These are phyloP conservation scores for Tephrocybe sp. DNA, from an alignment of 768 basidiomycete species.

Conservation along the genomic window DNA sequence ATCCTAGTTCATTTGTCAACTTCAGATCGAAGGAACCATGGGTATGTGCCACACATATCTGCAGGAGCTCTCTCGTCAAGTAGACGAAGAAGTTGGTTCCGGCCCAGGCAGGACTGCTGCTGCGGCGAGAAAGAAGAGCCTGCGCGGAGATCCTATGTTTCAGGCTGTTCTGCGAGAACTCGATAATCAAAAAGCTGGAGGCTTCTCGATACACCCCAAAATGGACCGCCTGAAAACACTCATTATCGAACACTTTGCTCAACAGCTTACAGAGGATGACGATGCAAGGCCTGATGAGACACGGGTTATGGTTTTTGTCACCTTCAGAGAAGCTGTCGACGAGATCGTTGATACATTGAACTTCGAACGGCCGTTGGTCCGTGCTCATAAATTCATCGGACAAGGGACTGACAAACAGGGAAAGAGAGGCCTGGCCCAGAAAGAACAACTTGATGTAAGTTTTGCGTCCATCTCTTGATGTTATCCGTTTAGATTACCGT, in stretches of 20 bases:
- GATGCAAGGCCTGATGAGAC: slow-evolving; percentile 43
- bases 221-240: slow-evolving; percentile 80
- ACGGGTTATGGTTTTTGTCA: slow-evolving; percentile 91
- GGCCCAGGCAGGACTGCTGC: slow-evolving; percentile 37
- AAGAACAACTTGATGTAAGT: slow-evolving; percentile 83
- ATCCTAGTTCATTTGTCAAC: not conserved
- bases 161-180: slow-evolving; percentile 68
- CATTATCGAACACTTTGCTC: slow-evolving; percentile 77
- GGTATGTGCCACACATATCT: slow-evolving; percentile 75
- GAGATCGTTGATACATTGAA: slow-evolving; percentile 86
- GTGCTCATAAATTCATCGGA: slow-evolving; percentile 86
- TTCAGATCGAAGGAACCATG: slow-evolving; percentile 74
- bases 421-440: slow-evolving; percentile 86
- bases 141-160: slow-evolving; percentile 58
- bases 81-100: slow-evolving; percentile 29
- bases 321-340: slow-evolving; percentile 87
- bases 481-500: slow-evolving; percentile 7
- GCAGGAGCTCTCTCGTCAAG: slow-evolving; percentile 43
- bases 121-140: slow-evolving; percentile 40
- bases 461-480: not conserved
- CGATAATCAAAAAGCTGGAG: slow-evolving; percentile 51
- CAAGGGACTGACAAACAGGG: slow-evolving; percentile 86
- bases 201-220: slow-evolving; percentile 82
- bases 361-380: slow-evolving; percentile 72
- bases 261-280: slow-evolving; percentile 43